A percentile compares a stretch with the other conserved stretches of the same genome.
Conservation (phyloP, 495 filamentous ascomycete species). For the Chlorociboria aeruginascens region DNA sequence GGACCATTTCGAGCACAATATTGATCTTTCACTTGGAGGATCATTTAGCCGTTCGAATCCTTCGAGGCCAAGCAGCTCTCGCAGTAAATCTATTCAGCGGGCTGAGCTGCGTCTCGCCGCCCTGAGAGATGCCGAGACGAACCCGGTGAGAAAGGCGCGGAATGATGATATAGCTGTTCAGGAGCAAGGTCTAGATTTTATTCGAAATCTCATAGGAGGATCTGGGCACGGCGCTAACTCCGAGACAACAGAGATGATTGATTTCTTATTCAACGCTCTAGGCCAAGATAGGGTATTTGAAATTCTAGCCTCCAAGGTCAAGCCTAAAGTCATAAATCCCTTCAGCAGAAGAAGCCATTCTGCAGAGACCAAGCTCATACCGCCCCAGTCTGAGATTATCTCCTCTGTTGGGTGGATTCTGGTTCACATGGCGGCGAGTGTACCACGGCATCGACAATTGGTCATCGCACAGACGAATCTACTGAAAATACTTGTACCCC, state of each 20-base stretch:
- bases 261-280: constrained; percentile 64
- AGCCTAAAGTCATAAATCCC: constrained; percentile 38
- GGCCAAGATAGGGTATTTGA: constrained; percentile 65
- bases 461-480: constrained; percentile 44
- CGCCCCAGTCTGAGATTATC: constrained; percentile 61
- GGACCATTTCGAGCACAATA: constrained; percentile 27
- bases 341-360: constrained; percentile 23
- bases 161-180: constrained; percentile 77
- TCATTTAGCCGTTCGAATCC: constrained; percentile 20
- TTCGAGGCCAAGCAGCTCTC: constrained; percentile 18
- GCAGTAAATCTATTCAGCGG: constrained; percentile 34
- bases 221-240: constrained; percentile 49
- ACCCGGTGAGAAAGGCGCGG: constrained; percentile 44
- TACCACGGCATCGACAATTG: constrained; percentile 59
- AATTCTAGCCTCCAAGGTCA: constrained; percentile 62
- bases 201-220: constrained; percentile 80
- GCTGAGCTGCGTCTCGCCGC: constrained; percentile 37
- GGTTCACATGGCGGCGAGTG: constrained; percentile 73
- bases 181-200: constrained; percentile 76
- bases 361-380: constrained; percentile 30
- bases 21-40: constrained; percentile 27
- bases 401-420: constrained; percentile 62
- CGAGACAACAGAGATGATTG: constrained; percentile 71
- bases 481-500: constrained; percentile 51
- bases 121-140: constrained; percentile 43